Conservation (phyloP, 352 stramenopile species). For the Globisporangium megalacanthum region DNA sequence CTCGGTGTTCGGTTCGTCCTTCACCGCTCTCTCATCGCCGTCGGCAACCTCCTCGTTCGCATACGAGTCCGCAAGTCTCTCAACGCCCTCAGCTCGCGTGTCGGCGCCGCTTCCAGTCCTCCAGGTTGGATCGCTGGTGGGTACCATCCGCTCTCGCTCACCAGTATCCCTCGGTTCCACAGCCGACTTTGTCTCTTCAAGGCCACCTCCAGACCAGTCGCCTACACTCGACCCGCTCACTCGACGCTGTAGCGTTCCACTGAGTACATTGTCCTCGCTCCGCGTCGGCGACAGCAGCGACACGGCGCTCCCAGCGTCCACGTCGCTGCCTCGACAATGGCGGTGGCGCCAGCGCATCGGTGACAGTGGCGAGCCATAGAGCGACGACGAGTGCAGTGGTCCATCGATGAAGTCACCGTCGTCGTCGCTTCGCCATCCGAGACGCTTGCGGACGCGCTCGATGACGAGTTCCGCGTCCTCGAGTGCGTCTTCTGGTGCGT, state of each 20-base stretch:
- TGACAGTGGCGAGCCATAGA: background rate
- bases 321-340: too few species aligned
- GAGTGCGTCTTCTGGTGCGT: constrained; percentile 6
- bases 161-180: too few species aligned
- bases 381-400: background rate
- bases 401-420: background rate
- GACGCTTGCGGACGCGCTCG: constrained; percentile 47
- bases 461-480: constrained; percentile 57
- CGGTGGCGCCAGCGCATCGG: background rate
- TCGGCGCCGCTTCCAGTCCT: background rate
- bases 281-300: background rate
- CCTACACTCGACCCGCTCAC: background rate
- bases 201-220: background rate
- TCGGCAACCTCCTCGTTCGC: too few species aligned
- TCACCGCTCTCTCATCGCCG: background rate
- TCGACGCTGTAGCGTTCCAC: background rate
- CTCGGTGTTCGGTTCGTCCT: too few species aligned
- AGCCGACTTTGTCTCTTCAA: too few species aligned
- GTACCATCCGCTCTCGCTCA: background rate
- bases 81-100: background rate
- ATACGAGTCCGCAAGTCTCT: too few species aligned
- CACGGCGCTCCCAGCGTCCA: background rate
- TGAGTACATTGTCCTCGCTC: constrained; percentile 2
- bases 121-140: constrained; percentile 1
- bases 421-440: constrained; percentile 25